Evolutionary conservation across 768 basidiomycete species (phyloP).

Genomic region (Mycena alexandri): DNA sequence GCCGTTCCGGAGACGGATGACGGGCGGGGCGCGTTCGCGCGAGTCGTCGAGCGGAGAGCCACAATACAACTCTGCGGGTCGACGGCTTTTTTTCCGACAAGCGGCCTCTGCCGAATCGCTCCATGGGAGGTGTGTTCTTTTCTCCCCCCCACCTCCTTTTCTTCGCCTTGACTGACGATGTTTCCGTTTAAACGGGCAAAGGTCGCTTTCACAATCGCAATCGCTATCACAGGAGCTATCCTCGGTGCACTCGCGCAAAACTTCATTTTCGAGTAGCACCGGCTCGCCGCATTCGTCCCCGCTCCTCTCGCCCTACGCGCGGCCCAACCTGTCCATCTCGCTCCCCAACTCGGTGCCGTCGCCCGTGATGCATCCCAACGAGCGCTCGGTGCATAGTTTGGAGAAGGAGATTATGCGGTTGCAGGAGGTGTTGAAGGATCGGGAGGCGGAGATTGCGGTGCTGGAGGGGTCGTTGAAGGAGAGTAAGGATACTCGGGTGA

Average conservation of each 20-base stretch:
- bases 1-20: constrained; percentile 65
- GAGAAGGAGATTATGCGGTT: constrained; percentile 97
- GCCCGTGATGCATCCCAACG: constrained; percentile 51
- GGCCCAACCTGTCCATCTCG: constrained; percentile 73
- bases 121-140: constrained; percentile 76
- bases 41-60: constrained; percentile 59
- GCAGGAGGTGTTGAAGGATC: constrained; percentile 90
- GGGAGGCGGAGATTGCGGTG: constrained; percentile 89
- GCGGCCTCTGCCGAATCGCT: constrained; percentile 90
- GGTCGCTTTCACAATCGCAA: constrained; percentile 93
- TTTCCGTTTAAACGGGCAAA: constrained; percentile 47
- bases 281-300: constrained; percentile 59
- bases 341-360: constrained; percentile 55
- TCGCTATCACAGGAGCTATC: constrained; percentile 98
- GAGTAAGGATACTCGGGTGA: constrained; percentile 41
- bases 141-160: constrained; percentile 15
- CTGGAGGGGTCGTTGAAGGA: constrained; percentile 72
- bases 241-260: constrained; percentile 87
- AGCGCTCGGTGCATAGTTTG: constrained; percentile 86
- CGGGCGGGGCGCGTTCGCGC: constrained; percentile 57
- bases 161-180: constrained; percentile 34
- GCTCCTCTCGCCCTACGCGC: constrained; percentile 48
- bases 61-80: constrained; percentile 63
- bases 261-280: constrained; percentile 82
- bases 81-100: constrained; percentile 88